phyloP scores from a whole-genome alignment of 164 flowering plant genomes.

The Akebia trifoliata region DNA sequence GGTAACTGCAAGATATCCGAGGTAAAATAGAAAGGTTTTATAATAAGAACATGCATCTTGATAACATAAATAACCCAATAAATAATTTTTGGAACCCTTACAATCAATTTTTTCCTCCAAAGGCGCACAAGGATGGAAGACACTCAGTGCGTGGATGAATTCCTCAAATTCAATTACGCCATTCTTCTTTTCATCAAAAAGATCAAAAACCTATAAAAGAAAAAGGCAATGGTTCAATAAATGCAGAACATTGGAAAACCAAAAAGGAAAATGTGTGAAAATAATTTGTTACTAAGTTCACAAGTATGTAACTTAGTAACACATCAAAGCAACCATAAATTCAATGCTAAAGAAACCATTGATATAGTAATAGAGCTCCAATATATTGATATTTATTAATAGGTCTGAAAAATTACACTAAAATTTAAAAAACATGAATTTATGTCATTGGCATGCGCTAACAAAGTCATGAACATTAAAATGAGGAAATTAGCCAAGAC shows the following conservation, averaged over 20 bases:
- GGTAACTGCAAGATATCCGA: conserved; percentile 56
- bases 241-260: not conserved
- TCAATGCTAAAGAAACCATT: no score
- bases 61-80: not conserved
- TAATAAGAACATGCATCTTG: not conserved
- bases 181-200: conserved; percentile 80
- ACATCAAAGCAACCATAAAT: no score
- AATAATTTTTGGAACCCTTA: conserved; percentile 24
- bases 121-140: conserved; percentile 79
- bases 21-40: not conserved
- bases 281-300: no score
- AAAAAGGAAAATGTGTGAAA: not conserved
- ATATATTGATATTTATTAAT: no score
- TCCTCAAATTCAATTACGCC: conserved; percentile 89
- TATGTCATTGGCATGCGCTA: no score
- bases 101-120: conserved; percentile 73
- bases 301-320: not conserved
- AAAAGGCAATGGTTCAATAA: not conserved
- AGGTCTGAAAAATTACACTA: no score
- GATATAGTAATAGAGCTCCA: no score
- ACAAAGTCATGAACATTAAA: no score
- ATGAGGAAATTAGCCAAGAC: no score
- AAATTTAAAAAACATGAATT: no score
- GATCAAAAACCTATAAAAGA: conserved; percentile 60
- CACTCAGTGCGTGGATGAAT: conserved; percentile 66